Evolutionary conservation across 139 green algal genomes (phyloP).

Genomic region (Coccomyxa sp.): DNA sequence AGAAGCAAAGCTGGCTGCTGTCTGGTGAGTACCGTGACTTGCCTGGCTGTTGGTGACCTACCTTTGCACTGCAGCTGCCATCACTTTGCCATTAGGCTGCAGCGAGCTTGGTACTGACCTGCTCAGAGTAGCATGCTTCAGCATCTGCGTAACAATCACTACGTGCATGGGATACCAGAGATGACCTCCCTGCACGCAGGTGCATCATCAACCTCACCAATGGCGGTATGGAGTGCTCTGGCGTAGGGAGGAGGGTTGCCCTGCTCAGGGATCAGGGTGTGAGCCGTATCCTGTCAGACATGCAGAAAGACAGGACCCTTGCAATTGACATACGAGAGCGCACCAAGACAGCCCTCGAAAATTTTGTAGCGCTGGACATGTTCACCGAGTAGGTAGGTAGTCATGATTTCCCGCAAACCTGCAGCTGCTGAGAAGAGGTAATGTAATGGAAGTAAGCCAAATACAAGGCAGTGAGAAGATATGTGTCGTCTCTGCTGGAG

Average conservation of each 20-base stretch:
- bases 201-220: background rate
- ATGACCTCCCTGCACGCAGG: too few relatives aligned
- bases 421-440: too few relatives aligned
- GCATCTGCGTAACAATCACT: too few relatives aligned
- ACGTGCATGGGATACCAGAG: too few relatives aligned
- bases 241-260: background rate
- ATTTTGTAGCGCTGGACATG: slow-evolving; percentile 4
- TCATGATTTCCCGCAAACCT: too few relatives aligned
- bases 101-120: too few relatives aligned
- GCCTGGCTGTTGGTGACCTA: background rate
- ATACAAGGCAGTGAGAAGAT: too few relatives aligned
- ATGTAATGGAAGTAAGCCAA: too few relatives aligned
- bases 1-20: slow-evolving; percentile 3
- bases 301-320: background rate
- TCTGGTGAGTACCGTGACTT: too few relatives aligned
- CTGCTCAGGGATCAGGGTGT: background rate
- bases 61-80: background rate
- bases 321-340: background rate
- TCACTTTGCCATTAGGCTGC: too few relatives aligned
- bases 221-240: background rate
- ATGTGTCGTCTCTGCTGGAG: too few relatives aligned
- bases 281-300: background rate
- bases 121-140: too few relatives aligned
- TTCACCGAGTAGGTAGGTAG: background rate
- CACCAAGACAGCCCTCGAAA: slow-evolving; percentile 1